phyloP scores from a whole-genome alignment of 2,329 filamentous ascomycete genomes.

The Thielaviopsis ethacetica region DNA sequence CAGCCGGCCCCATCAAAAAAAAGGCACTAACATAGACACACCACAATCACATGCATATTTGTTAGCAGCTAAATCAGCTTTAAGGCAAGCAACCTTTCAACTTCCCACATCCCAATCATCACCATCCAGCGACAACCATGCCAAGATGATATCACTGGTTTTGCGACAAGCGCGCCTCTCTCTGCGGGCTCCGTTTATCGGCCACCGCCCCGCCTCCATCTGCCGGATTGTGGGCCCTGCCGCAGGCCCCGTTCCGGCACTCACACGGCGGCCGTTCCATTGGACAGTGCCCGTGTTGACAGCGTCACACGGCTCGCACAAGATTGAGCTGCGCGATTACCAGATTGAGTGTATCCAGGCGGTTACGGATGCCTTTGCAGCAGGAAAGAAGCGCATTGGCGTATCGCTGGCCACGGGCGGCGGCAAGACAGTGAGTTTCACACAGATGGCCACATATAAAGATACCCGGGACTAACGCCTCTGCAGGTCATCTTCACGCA shows the following conservation, averaged over 20 bases:
- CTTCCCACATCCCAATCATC: neutral
- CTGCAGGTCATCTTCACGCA: conserved; percentile 83
- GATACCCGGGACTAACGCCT: neutral
- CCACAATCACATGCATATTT: too few species aligned
- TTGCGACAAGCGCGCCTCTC: neutral
- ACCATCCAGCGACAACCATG: neutral
- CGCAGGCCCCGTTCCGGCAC: neutral
- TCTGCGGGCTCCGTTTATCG: neutral
- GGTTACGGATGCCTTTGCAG: conserved; percentile 49
- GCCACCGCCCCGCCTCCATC: too few species aligned
- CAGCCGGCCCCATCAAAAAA: too few species aligned
- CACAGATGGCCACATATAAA: too few species aligned
- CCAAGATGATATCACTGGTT: neutral
- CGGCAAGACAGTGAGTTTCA: conserved; percentile 58
- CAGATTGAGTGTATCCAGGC: conserved; percentile 85
- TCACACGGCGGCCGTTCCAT: neutral
- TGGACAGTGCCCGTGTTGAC: neutral
- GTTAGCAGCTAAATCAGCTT: too few species aligned
- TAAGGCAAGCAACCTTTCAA: too few species aligned
- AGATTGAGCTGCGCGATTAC: conserved; percentile 59
- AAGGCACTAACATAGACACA: too few species aligned
- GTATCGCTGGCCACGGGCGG: conserved; percentile 77
- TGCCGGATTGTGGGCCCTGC: neutral
- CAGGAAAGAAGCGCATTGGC: conserved; percentile 64
- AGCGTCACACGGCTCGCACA: neutral